Percentiles rank a stretch among this genome's conserved stretches.
Conservation (phyloP, 352 stramenopile species). For the Pythium guiyangense region DNA sequence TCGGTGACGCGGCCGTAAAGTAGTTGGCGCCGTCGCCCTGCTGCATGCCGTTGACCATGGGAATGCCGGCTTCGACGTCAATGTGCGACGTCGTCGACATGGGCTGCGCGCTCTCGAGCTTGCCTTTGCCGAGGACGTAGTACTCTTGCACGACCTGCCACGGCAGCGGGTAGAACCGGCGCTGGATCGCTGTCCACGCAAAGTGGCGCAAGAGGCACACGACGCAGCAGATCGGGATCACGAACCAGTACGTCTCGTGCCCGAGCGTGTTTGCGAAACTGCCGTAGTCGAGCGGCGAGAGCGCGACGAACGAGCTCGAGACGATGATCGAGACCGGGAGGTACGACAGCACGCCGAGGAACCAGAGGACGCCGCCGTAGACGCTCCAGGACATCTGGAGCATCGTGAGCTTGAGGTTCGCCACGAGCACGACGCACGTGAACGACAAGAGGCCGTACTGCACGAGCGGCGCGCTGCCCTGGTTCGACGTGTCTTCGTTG, state of each 20-base stretch:
- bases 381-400: constrained; percentile 77
- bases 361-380: constrained; percentile 44
- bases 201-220: constrained; percentile 65
- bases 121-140: constrained; percentile 36
- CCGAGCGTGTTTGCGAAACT: constrained; percentile 70
- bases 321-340: constrained; percentile 56
- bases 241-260: constrained; percentile 65
- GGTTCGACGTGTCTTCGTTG: constrained; percentile 64
- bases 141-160: constrained; percentile 84
- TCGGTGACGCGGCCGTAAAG: constrained; percentile 30
- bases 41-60: constrained; percentile 30
- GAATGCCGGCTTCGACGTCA: constrained; percentile 50
- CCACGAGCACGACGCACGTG: constrained; percentile 90
- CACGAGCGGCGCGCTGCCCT: constrained; percentile 86
- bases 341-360: constrained; percentile 61
- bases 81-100: constrained; percentile 21
- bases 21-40: constrained; percentile 30
- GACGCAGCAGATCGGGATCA: constrained; percentile 49
- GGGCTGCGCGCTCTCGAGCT: constrained; percentile 1
- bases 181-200: constrained; percentile 66
- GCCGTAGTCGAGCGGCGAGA: constrained; percentile 68
- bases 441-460: constrained; percentile 92
- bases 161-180: constrained; percentile 63
- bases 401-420: constrained; percentile 90
- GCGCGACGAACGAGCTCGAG: constrained; percentile 53